These are phyloP conservation scores for Trypanosoma brucei DNA, from an alignment of 208 protist species.

Conservation along the genomic window DNA sequence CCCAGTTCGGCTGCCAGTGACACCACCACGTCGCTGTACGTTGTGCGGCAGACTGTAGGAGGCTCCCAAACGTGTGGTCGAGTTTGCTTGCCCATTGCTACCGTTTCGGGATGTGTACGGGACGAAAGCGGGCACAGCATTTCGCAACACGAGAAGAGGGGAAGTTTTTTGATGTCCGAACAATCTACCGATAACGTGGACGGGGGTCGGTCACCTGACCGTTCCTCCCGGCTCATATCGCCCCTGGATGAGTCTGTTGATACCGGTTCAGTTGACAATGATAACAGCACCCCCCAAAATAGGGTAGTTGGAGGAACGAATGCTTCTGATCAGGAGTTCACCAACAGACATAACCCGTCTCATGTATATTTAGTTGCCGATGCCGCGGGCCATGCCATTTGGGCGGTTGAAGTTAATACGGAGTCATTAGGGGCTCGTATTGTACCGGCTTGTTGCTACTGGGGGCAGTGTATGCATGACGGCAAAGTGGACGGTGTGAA, in stretches of 20 bases:
- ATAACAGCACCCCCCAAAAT: not conserved
- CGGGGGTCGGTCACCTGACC: not conserved
- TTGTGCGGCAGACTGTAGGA: conserved; percentile 6
- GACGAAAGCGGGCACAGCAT: conserved; percentile 1
- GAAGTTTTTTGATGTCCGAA: not conserved
- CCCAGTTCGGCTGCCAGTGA: not conserved
- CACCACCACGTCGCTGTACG: conserved; percentile 9
- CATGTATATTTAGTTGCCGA: conserved; percentile 60
- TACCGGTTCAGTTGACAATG: not conserved
- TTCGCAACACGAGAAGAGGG: not conserved
- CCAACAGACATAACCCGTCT: not conserved
- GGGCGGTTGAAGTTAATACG: conserved; percentile 43
- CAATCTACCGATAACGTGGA: not conserved
- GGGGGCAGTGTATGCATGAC: not conserved
- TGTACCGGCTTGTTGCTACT: conserved; percentile 15
- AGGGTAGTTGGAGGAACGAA: not conserved
- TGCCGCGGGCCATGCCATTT: conserved; percentile 48
- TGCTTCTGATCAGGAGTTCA: not conserved
- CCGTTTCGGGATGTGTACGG: conserved; percentile 19
- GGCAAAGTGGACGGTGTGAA: not conserved
- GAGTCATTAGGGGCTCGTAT: conserved; percentile 15
- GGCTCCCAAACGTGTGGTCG: not conserved
- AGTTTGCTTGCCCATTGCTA: too few relatives aligned
- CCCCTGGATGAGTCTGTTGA: not conserved
- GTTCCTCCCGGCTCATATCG: not conserved